Evolutionary conservation across 768 basidiomycete species (phyloP).

Genomic region (Epithele typhae): DNA sequence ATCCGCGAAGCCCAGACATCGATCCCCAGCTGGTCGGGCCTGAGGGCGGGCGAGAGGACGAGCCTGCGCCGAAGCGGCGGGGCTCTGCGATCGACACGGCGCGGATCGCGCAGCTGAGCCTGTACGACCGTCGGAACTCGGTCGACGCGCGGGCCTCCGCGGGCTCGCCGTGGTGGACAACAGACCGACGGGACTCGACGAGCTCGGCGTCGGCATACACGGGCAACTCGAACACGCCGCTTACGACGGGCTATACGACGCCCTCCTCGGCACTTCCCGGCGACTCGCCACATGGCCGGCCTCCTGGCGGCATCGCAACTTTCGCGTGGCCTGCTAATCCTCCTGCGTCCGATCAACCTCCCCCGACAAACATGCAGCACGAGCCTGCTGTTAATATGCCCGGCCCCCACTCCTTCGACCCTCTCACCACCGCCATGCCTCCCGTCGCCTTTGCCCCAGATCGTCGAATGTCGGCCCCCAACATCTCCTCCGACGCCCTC

Average conservation of each 20-base stretch:
- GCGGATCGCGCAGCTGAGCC: constrained; percentile 66
- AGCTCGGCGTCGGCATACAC: constrained; percentile 53
- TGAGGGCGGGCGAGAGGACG: constrained; percentile 61
- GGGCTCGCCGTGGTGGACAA: constrained; percentile 47
- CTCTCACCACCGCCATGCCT: constrained; percentile 41
- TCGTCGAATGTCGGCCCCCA: constrained; percentile 73
- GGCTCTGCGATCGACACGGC: constrained; percentile 81
- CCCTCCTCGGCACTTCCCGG: constrained; percentile 50
- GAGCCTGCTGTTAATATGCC: constrained; percentile 20
- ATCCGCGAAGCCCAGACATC: constrained; percentile 55
- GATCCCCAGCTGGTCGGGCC: constrained; percentile 67
- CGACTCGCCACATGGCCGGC: constrained; percentile 61
- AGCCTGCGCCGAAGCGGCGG: constrained; percentile 75
- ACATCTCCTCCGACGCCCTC: constrained; percentile 38
- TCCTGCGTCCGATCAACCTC: constrained; percentile 30
- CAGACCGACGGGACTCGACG: constrained; percentile 71
- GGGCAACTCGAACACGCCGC: constrained; percentile 43
- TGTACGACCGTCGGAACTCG: constrained; percentile 77
- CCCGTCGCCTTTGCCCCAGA: constrained; percentile 57
- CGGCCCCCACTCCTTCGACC: constrained; percentile 19
- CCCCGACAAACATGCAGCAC: constrained; percentile 33
- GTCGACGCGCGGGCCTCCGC: constrained; percentile 54
- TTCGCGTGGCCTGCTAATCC: constrained; percentile 67
- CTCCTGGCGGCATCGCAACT: constrained; percentile 57
- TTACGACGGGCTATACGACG: constrained; percentile 23